These are phyloP conservation scores for Fomitiporia mediterranea DNA, from an alignment of 1,284 basidiomycete genomes.

Conservation along the genomic window DNA sequence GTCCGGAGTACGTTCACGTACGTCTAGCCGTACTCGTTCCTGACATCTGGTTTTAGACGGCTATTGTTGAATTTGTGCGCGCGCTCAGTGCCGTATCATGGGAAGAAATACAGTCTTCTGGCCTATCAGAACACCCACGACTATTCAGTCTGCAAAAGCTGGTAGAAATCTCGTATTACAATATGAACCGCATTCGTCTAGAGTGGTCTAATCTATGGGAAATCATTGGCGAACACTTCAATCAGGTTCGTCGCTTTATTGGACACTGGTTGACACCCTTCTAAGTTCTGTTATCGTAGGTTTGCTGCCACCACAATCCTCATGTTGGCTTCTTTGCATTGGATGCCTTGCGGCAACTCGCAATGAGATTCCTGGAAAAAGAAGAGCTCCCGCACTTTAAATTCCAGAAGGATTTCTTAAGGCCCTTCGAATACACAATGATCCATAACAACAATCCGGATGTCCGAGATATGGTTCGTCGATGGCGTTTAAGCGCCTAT, in stretches of 20 bases:
- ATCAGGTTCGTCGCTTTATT: constrained; percentile 61
- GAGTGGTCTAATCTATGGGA: constrained; percentile 99
- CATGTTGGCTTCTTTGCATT: constrained; percentile 97
- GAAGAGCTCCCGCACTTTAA: constrained; percentile 98
- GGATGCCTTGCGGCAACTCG: constrained; percentile 95
- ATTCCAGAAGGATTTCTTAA: constrained; percentile 99
- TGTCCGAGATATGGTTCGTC: constrained; percentile 85
- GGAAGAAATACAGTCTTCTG: constrained; percentile 99
- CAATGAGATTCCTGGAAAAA: constrained; percentile 98
- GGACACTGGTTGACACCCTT: neutral
- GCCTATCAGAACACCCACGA: constrained; percentile 87
- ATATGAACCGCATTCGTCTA: constrained; percentile 97
- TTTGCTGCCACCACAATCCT: constrained; percentile 97
- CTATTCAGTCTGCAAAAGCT: constrained; percentile 98
- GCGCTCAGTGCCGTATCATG: constrained; percentile 97
- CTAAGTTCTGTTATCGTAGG: constrained; percentile 41
- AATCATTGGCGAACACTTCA: constrained; percentile 98
- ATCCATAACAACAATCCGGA: constrained; percentile 93
- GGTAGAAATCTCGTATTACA: constrained; percentile 99
- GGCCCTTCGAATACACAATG: constrained; percentile 99
- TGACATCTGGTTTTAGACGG: constrained; percentile 53
- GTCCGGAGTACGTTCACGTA: constrained; percentile 70
- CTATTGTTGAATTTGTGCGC: constrained; percentile 97
- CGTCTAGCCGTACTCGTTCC: constrained; percentile 9
- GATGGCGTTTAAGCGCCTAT: constrained; percentile 1